Evolutionary conservation across 148 eudicot species (phyloP), one percentile per base, ranked within the genome.

Genomic region (Drosera capensis): DNA sequence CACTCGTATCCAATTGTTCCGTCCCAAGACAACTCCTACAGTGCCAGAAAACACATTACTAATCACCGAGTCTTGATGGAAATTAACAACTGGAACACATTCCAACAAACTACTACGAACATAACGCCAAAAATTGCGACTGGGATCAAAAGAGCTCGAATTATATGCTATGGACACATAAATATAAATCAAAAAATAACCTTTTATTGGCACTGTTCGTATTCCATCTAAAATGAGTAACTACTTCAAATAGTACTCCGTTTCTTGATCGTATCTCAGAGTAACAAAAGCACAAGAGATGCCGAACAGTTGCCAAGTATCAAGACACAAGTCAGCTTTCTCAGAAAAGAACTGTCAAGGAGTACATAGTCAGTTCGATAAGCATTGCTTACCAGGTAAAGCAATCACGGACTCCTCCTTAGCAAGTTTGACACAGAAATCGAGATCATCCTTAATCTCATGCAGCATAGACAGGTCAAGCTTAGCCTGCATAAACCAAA

Each of bases 381-480:
- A 34, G 3, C 11, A 7, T 21, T 20, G 23, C 25, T 17, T 53
- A 77, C 83, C 83, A 5, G 83, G 83, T 2, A 78, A 52, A 45
- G 68, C 44, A 12, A 68, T 18, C 25, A 68, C 57, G 7, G 59
- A 67, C 58, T 78, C 81, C 54, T 78, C 81, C 48, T 71, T 71
- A 15, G 78, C 80, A 46, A 81, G 80, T 58, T 81, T 81, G 19
- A 19, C 23, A 48, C 84, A 73, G 45, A 81, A 77, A 49, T 81
- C 84, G 24, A 66, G 8, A 54, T 81, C 92, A 66, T 66, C 71
- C 11, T 45, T 45, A 15, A 81, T 77, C 34, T 47, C 78, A 55
- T 66, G 68, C 51, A 81, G 42, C 17, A 66, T 53, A 16, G 60
- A 44, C 20, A 77, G 18, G 49, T 81, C 54, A 20, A 81, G 70